Evolutionary conservation across 306 rosid species (phyloP).

Genomic region (Leucaena leucocephala): DNA sequence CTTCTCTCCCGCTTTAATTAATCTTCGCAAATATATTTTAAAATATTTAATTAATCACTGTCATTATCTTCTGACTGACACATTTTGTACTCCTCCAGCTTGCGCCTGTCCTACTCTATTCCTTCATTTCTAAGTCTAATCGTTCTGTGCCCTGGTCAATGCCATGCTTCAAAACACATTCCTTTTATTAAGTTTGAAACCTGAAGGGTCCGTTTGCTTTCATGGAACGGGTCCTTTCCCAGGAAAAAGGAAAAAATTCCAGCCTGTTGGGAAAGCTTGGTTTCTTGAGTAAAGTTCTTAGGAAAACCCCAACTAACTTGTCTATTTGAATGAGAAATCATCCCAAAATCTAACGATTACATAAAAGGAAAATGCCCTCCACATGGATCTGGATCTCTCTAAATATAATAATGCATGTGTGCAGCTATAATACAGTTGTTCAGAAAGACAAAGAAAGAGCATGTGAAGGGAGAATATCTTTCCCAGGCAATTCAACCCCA

Average conservation of each 20-base stretch:
- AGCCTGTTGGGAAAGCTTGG: not conserved
- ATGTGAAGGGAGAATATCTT: conserved; percentile 33
- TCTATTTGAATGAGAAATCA: not conserved
- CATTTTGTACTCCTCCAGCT: not conserved
- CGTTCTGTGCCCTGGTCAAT: not conserved
- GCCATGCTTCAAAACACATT: not conserved
- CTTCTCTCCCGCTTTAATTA: not conserved
- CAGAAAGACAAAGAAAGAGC: conserved; percentile 11
- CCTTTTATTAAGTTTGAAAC: not conserved
- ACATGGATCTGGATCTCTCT: not conserved
- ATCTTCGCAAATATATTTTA: not conserved
- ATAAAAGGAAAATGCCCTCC: not conserved
- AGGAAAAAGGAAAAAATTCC: not conserved
- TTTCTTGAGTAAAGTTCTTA: too few relatives aligned
- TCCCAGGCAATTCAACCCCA: not conserved
- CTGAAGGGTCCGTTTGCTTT: not conserved
- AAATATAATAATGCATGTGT: not conserved
- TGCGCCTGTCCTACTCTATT: not conserved
- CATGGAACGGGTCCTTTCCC: not conserved
- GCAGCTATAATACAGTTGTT: conserved; percentile 6
- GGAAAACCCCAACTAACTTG: not conserved
- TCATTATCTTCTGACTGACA: not conserved
- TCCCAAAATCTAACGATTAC: not conserved
- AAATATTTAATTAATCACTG: not conserved
- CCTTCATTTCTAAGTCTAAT: not conserved